These are phyloP conservation scores for Artemisia annua DNA, from an alignment of 129 eudicot species.

Conservation along the genomic window DNA sequence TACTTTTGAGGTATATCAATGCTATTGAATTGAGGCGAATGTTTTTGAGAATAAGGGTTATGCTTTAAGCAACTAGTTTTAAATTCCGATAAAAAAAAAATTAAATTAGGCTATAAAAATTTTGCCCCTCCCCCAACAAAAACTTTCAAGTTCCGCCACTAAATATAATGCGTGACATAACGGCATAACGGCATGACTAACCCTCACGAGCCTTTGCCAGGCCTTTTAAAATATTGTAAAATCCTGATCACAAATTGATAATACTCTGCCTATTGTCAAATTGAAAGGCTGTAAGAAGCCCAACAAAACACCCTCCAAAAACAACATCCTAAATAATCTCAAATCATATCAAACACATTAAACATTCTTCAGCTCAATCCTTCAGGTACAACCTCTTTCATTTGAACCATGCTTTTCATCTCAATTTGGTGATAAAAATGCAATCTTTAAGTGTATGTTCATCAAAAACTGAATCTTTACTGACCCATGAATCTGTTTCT, in stretches of 20 bases:
- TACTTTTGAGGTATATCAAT: too few relatives aligned
- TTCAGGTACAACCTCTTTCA: conserved; percentile 24
- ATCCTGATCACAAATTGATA: conserved; percentile 6
- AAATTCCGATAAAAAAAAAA: too few relatives aligned
- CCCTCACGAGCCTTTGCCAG: too few relatives aligned
- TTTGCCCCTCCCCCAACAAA: too few relatives aligned
- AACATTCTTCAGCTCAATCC: conserved; percentile 10
- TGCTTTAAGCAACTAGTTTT: too few relatives aligned
- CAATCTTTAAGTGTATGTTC: conserved; percentile 29
- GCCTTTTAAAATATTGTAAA: too few relatives aligned
- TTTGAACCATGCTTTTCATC: conserved; percentile 28
- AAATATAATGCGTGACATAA: too few relatives aligned
- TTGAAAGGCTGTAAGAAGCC: conserved; percentile 29
- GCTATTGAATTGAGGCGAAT: too few relatives aligned
- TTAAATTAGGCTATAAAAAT: too few relatives aligned
- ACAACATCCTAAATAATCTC: conserved; percentile 7
- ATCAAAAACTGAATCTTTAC: conserved; percentile 27
- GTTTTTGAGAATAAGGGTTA: too few relatives aligned
- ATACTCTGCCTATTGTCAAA: conserved; percentile 6
- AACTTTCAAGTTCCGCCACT: too few relatives aligned
- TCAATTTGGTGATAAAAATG: conserved; percentile 31
- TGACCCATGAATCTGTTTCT: conserved; percentile 20
- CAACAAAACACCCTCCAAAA: conserved; percentile 25
- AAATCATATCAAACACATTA: conserved; percentile 6
- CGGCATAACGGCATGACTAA: too few relatives aligned